These are phyloP conservation scores for Boletus hoseneyae DNA, from an alignment of 1,284 basidiomycete species.

Conservation along the genomic window DNA sequence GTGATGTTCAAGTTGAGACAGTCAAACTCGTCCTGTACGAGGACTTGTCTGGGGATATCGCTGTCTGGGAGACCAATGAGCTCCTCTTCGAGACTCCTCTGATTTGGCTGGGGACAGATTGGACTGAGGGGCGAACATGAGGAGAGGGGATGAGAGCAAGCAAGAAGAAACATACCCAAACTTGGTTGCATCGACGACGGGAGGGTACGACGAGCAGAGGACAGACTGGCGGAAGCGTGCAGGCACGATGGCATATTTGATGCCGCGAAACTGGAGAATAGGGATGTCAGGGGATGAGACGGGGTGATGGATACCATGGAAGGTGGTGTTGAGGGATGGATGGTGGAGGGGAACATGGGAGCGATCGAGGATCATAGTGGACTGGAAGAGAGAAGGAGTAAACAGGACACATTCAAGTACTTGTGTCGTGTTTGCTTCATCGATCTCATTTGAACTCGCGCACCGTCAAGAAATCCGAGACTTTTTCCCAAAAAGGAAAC, in stretches of 20 bases:
- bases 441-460: constrained; percentile 21
- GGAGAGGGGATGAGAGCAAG: neutral
- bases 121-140: constrained; percentile 43
- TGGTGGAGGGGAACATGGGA: constrained; percentile 42
- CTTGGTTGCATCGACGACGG: constrained; percentile 56
- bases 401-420: constrained; percentile 4
- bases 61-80: constrained; percentile 58
- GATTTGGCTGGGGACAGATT: constrained; percentile 65
- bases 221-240: constrained; percentile 70
- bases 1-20: constrained; percentile 77
- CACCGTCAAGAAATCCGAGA: constrained; percentile 23
- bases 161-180: constrained; percentile 49
- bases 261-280: constrained; percentile 70
- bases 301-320: constrained; percentile 59
- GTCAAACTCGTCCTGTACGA: constrained; percentile 68
- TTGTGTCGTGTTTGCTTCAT: constrained; percentile 24
- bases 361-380: constrained; percentile 28
- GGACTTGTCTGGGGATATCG: constrained; percentile 49
- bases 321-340: constrained; percentile 54
- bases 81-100: constrained; percentile 50
- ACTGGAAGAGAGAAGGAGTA: constrained; percentile 1
- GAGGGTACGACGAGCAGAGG: constrained; percentile 53
- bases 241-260: constrained; percentile 72
- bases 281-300: constrained; percentile 51
- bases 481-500: constrained; percentile 23